A percentile compares a stretch with the other conserved stretches of the same genome.
Conservation (phyloP, 1,284 basidiomycete genomes). For the Quambalaria eucalypti region DNA sequence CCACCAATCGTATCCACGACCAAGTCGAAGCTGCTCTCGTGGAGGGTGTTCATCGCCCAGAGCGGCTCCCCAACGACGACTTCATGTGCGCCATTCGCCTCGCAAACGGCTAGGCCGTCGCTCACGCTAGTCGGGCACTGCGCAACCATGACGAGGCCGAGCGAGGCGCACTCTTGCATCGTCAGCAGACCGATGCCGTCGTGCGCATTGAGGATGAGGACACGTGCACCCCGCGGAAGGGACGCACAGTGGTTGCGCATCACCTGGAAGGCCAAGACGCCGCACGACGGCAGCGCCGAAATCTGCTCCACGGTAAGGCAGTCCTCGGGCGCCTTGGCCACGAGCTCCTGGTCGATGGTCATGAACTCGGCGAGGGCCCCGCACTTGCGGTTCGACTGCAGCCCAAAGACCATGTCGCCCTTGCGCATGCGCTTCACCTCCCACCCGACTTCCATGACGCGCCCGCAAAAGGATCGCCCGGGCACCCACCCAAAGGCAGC, state of each 20-base stretch:
- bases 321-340: slow-evolving; percentile 47
- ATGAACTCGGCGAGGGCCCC: slow-evolving; percentile 48
- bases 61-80: slow-evolving; percentile 48
- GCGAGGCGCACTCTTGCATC: slow-evolving; percentile 45
- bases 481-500: slow-evolving; percentile 47
- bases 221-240: slow-evolving; percentile 43
- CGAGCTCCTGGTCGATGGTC: slow-evolving; percentile 43
- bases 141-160: slow-evolving; percentile 48
- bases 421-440: slow-evolving; percentile 45
- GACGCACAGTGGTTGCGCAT: slow-evolving; percentile 45
- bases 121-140: slow-evolving; percentile 45
- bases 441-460: slow-evolving; percentile 48
- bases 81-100: slow-evolving; percentile 48
- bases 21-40: slow-evolving; percentile 48
- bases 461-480: slow-evolving; percentile 48
- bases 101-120: slow-evolving; percentile 44
- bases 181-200: slow-evolving; percentile 48
- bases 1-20: slow-evolving; percentile 46
- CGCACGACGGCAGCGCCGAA: slow-evolving; percentile 48
- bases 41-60: slow-evolving; percentile 47
- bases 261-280: slow-evolving; percentile 47
- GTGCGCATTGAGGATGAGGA: slow-evolving; percentile 50
- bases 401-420: slow-evolving; percentile 49
- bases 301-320: slow-evolving; percentile 47
- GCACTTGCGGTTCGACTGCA: slow-evolving; percentile 46